Conservation (phyloP, 805 yeast genomes). For the Blastobotrys robertii region DNA sequence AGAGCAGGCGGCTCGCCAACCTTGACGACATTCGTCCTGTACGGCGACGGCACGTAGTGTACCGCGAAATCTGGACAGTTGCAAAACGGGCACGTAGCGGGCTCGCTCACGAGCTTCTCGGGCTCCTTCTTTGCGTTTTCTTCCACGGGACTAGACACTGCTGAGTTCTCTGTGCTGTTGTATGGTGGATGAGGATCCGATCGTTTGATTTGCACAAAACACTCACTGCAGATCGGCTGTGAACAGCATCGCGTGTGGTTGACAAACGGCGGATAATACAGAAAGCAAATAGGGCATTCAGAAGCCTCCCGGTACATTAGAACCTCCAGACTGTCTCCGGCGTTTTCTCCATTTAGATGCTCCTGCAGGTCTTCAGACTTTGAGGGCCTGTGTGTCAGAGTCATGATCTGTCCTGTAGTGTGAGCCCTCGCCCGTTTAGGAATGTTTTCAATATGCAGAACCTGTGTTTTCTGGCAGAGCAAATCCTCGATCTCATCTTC, state of each 20-base stretch:
- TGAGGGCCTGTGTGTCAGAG: no score
- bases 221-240: slow-evolving; percentile 91
- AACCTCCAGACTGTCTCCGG: slow-evolving; percentile 32
- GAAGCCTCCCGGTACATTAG: slow-evolving; percentile 54
- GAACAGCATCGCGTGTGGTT: slow-evolving; percentile 81
- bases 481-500: no score
- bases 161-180: slow-evolving; percentile 28
- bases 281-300: slow-evolving; percentile 93
- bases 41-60: slow-evolving; percentile 67
- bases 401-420: no score
- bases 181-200: slow-evolving; percentile 91
- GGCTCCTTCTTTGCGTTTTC: slow-evolving; percentile 43
- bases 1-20: neutral
- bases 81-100: slow-evolving; percentile 90
- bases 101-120: slow-evolving; percentile 74
- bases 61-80: slow-evolving; percentile 81
- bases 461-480: slow-evolving; percentile 1
- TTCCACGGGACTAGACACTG: slow-evolving; percentile 13
- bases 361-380: no score
- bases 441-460: neutral
- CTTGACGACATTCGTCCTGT: slow-evolving; percentile 15
- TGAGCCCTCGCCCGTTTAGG: no score
- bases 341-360: no score
- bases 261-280: slow-evolving; percentile 68
- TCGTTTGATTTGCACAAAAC: slow-evolving; percentile 92